Base-by-base conservation (phyloP, 2,329 filamentous ascomycete genomes). In the Fusarium cicatricum region DNA sequence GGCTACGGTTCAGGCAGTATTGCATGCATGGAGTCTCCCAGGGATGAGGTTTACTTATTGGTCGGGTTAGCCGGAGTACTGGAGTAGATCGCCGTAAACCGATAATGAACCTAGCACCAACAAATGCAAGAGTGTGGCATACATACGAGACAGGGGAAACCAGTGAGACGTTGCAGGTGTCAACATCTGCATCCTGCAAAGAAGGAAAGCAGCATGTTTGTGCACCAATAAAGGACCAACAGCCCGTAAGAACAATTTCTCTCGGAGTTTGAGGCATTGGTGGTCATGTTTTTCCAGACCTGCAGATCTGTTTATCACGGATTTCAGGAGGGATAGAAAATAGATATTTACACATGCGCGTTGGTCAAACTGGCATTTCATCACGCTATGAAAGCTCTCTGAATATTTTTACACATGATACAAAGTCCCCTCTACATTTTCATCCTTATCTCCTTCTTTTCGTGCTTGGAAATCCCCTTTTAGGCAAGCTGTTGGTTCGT, bases 101-200 rank as follows among this genome's bases (percentile, higher is more conserved):
- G 3, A 40, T 21, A 19, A 44, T 12, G 17, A 60, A 17, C 48
- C 54, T 23, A 42, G 58, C 26, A 39, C 38, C 42, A 59, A 60
- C 58, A 39, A 16, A 21, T 51, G 33, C 26, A 37, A 48, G 40
- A n/a, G 23, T n/a, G n/a, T n/a, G n/a, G 41, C 37, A 41, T 17
- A 16, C 29, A 43, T 11, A 17, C 26, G n/a, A n/a, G 7, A 31
- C n/a, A 38, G n/a, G 29, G n/a, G 9, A 16, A 16, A 11, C 12
- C 32, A 14, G 38, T 23, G 48, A 50, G 44, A 62, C 41, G 21
- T 23, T 38, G 15, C 32, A 47, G 19, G 29, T 55, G 40, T 62
- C 51, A 47, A 40, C 15, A 26, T 33, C 8, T 45, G 40, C 3
- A 50, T 16, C 28, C 11, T 42, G 15, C 4, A 17, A 11, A 36